A percentile compares a stretch with the other conserved stretches of the same genome.
These are phyloP conservation scores for Colletotrichum euphorbiae DNA, from an alignment of 2,329 filamentous ascomycete genomes.

Conservation along the genomic window DNA sequence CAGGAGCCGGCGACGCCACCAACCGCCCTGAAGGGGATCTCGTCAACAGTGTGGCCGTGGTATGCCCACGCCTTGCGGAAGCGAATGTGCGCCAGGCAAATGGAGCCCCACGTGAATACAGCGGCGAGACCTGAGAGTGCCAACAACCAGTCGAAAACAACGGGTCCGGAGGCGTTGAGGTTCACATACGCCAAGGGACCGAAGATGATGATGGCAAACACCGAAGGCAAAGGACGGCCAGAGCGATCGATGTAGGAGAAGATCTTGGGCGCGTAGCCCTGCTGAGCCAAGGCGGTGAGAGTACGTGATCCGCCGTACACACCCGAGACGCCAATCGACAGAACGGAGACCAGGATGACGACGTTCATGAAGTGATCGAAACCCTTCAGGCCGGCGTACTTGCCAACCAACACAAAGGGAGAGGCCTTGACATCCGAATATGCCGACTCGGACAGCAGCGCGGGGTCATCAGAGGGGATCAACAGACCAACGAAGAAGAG, in stretches of 20 bases:
- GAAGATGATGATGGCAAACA: slow-evolving; percentile 57
- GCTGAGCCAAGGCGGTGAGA: slow-evolving; percentile 65
- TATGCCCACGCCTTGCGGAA: slow-evolving; percentile 71
- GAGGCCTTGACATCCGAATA: slow-evolving; percentile 51
- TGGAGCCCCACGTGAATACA: slow-evolving; percentile 74
- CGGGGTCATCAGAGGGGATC: slow-evolving; percentile 55
- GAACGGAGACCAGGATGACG: slow-evolving; percentile 64
- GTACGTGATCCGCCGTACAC: slow-evolving; percentile 68
- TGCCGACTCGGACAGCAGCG: slow-evolving; percentile 57
- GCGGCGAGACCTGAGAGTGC: slow-evolving; percentile 72
- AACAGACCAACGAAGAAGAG: slow-evolving; percentile 61
- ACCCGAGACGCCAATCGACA: slow-evolving; percentile 65
- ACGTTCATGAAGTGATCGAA: slow-evolving; percentile 65
- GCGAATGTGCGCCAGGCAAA: slow-evolving; percentile 74
- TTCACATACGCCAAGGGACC: slow-evolving; percentile 62
- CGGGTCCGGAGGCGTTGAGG: slow-evolving; percentile 56
- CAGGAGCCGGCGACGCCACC: slow-evolving; percentile 72
- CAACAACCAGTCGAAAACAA: slow-evolving; percentile 73
- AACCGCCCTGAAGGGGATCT: slow-evolving; percentile 72
- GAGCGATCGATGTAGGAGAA: slow-evolving; percentile 66
- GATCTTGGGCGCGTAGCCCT: slow-evolving; percentile 65
- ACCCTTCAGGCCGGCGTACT: slow-evolving; percentile 59
- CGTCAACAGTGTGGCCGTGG: slow-evolving; percentile 69
- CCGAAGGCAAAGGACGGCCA: slow-evolving; percentile 62
- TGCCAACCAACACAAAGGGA: slow-evolving; percentile 40